Percentiles rank a stretch among this genome's conserved stretches.
Conservation (phyloP, 441 rosid species). For the Erodium chrysanthum region DNA sequence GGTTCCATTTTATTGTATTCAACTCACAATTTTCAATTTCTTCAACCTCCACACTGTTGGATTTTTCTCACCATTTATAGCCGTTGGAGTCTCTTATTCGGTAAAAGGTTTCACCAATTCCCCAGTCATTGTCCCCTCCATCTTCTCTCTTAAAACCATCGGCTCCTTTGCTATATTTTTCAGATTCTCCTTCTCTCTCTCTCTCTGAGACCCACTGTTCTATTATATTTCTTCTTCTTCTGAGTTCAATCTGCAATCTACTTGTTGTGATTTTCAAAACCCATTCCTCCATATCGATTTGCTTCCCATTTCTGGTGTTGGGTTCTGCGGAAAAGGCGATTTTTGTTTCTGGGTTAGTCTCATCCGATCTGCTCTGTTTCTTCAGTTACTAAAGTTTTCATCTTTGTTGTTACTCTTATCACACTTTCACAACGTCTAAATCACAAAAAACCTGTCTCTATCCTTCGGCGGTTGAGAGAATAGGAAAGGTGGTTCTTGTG, state of each 20-base stretch:
- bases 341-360: background rate
- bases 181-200: background rate
- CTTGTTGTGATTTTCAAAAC: background rate
- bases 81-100: background rate
- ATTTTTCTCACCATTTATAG: background rate
- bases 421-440: background rate
- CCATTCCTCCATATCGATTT: background rate
- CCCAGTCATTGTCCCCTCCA: background rate
- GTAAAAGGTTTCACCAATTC: background rate
- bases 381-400: background rate
- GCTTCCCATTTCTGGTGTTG: background rate
- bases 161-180: too few relatives aligned
- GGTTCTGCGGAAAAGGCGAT: background rate
- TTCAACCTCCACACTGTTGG: background rate
- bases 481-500: background rate
- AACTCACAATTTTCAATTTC: too few relatives aligned
- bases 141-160: too few relatives aligned
- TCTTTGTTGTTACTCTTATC: too few relatives aligned
- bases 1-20: background rate
- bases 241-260: background rate
- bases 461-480: background rate
- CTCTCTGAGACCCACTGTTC: background rate
- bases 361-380: background rate
- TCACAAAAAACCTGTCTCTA: too few relatives aligned
- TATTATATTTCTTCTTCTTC: too few relatives aligned